Evolutionary conservation across 2,329 filamentous ascomycete species (phyloP).

Genomic region (Cytospora leucostoma): DNA sequence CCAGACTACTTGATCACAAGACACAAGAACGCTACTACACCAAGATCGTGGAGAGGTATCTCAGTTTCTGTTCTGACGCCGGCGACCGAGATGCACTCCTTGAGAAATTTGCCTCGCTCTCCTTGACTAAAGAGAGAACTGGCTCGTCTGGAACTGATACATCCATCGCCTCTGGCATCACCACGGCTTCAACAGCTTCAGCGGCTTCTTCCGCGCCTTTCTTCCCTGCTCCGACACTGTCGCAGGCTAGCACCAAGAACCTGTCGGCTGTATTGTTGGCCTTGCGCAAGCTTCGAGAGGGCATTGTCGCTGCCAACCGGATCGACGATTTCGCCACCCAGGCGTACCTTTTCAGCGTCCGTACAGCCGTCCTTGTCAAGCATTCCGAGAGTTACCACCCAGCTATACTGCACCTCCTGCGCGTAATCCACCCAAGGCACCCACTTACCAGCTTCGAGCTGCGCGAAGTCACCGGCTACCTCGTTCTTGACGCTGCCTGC

Average conservation of each 20-base stretch:
- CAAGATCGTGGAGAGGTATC: conserved; percentile 84
- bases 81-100: conserved; percentile 73
- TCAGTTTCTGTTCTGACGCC: conserved; percentile 80
- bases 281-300: conserved; percentile 89
- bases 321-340: conserved; percentile 81
- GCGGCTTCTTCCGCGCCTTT: conserved; percentile 14
- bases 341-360: conserved; percentile 88
- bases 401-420: conserved; percentile 77
- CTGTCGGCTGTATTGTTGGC: conserved; percentile 77
- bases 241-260: conserved; percentile 54
- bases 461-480: conserved; percentile 76
- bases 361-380: conserved; percentile 76
- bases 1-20: conserved; percentile 71
- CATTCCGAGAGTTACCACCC: conserved; percentile 90
- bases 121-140: conserved; percentile 35
- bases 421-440: conserved; percentile 66
- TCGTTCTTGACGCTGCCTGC: conserved; percentile 86
- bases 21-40: conserved; percentile 84
- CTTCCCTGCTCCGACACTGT: conserved; percentile 20
- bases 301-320: conserved; percentile 76
- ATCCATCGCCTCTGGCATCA: conserved; percentile 21
- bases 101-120: conserved; percentile 70
- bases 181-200: conserved; percentile 28
- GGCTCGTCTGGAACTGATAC: conserved; percentile 26
- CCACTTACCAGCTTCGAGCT: conserved; percentile 72